Evolutionary conservation across 2,329 filamentous ascomycete species (phyloP), one percentile per base, ranked within the genome.

Genomic region (Penicillium sp.): DNA sequence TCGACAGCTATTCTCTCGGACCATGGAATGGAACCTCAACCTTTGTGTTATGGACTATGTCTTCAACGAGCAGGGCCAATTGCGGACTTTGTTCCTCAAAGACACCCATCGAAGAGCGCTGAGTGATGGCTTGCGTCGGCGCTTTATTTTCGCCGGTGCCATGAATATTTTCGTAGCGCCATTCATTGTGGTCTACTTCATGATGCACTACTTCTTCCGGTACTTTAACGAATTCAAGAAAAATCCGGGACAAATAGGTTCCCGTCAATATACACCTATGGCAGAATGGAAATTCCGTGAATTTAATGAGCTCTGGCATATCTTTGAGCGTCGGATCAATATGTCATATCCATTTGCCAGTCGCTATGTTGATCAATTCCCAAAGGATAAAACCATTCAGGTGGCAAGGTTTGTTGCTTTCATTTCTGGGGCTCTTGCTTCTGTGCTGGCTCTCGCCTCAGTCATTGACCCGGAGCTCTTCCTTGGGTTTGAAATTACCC

Each of bases 201-300:
- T 96, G 40, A 84, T 96, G 61, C 86, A 94, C 57, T 96, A 96
- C 71, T 90, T 99, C 66, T 91, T 97, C 69, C 91, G 88, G 30
- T 96, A 97, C 69, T 97, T 97, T 72, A 94, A 94, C 66, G 93
- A 99, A 78, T 97, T 96, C 68, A 91, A 96, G 74, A 95, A 92
- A 67, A 96, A 97, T 59, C 93, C 91, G 0, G 86, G 90, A 0
- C 87, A 91, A 59, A 83, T 96, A 35, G 89, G 90, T n/a, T 88
- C 91, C 14, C 86, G 94, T 38, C 87, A 91, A 61, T 99, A 97
- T 69, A 97, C 93, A 0, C 90, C 91, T 1, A 83, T 96, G 47
- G 94, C 94, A 0, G 89, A 96, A 70, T 99, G 94, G 94, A 97
- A 97, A 67, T 97, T 99, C 60, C 87, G 94, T 44, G 93, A 97